Conservation (phyloP, 306 rosid genomes). For the Corylus americana region DNA sequence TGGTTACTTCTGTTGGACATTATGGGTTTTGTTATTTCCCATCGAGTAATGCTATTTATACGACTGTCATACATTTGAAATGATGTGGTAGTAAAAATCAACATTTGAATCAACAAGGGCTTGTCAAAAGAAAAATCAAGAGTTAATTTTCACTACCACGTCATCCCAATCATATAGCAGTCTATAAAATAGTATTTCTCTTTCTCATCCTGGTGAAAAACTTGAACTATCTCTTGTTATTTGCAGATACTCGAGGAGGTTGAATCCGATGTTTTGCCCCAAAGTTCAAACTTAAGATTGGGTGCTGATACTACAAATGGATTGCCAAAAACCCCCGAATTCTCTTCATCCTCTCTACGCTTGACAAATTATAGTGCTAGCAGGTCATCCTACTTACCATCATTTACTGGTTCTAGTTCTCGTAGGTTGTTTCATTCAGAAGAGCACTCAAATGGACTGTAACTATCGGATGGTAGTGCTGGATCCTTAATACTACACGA, state of each 20-base stretch:
- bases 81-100: too few species aligned
- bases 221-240: not conserved
- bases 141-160: too few species aligned
- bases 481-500: not conserved
- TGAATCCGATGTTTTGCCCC: conserved; percentile 24
- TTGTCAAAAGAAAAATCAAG: too few species aligned
- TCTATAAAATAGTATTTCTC: too few species aligned
- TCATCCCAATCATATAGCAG: too few species aligned
- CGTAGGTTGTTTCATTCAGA: conserved; percentile 1
- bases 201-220: not conserved
- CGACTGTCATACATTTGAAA: too few species aligned
- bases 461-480: not conserved
- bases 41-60: too few species aligned
- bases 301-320: conserved; percentile 7
- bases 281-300: not conserved
- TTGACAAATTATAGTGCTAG: not conserved
- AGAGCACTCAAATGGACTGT: not conserved
- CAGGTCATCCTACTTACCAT: not conserved
- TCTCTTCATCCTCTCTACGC: not conserved
- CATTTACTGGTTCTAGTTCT: not conserved
- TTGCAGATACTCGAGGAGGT: conserved; percentile 29
- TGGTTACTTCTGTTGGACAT: not conserved
- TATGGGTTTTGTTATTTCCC: not conserved
- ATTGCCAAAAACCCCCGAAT: not conserved
- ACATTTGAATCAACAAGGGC: too few species aligned